Evolutionary conservation across 257 asterid genomes (phyloP), one percentile per base, ranked within the genome.

Genomic region (Lavandula angustifolia): DNA sequence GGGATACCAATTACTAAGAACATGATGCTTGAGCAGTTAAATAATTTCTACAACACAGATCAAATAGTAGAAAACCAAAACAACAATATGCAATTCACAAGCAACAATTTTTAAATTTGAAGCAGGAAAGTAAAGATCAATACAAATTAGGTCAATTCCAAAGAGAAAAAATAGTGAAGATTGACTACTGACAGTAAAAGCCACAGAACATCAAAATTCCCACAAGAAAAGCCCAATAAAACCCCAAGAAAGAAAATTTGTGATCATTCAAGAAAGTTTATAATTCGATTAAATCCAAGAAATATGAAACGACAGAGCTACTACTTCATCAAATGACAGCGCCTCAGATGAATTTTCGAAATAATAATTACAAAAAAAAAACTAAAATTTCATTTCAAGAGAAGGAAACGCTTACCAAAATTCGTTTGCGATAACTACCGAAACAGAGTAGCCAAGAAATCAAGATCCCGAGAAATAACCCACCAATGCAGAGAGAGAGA

Each of bases 371-470:
- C 3, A 1, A 44, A 12, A 44, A 11, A 43, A 6, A 38, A 9
- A 44, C 16, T n/a, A 44, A 44, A 12, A 3, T 12, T 44, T 12
- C 50, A n/a, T 12, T 44, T 8, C 3, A 40, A 44, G 13, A n/a
- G 5, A n/a, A 44, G 1, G 34, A 54, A 63, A 64, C n/a, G 48
- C 75, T 66, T 32, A 67, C 80, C 71, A 41, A 55, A 31, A 40
- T 46, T 14, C 13, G 18, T 35, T 34, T n/a, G 44, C 37, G 14
- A 50, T 11, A 32, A 14, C 59, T 12, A 35, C 56, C 18, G 12
- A 5, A 18, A 11, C n/a, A 57, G 41, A 18, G 42, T 22, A 10
- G 49, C 50, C 40, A 55, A 14, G 5, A 17, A 14, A 50, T 58
- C 51, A 50, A 50, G 64, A 66, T 47, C 73, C 54, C 64, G 33